Evolutionary conservation across 2,329 filamentous ascomycete species (phyloP).

Genomic region (Byssoonygena ceratinophila): DNA sequence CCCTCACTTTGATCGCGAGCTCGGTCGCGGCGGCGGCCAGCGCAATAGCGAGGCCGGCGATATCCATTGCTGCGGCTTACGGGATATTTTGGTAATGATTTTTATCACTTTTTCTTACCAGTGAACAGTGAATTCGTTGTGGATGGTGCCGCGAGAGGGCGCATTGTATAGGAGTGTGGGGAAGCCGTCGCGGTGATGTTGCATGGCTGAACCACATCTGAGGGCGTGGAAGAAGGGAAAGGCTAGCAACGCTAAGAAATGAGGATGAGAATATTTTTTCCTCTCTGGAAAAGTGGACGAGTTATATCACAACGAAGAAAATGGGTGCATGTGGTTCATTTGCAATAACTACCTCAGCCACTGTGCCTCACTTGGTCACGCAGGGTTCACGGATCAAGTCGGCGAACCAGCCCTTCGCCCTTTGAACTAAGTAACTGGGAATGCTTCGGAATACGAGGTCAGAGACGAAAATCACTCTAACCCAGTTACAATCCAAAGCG

Average conservation of each 20-base stretch:
- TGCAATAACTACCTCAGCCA: too few relatives aligned
- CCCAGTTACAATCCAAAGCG: neutral
- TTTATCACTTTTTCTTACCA: neutral
- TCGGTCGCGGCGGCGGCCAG: neutral
- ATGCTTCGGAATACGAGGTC: neutral
- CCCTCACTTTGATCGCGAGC: constrained; percentile 3
- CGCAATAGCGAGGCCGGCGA: constrained; percentile 5
- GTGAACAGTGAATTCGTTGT: neutral
- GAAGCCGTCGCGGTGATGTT: neutral
- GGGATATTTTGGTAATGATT: neutral
- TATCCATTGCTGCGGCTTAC: constrained; percentile 6
- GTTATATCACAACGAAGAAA: neutral
- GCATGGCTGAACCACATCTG: neutral
- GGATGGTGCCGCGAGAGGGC: neutral
- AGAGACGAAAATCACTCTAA: neutral
- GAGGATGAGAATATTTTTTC: too few relatives aligned
- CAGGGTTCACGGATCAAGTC: neutral
- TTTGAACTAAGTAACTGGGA: neutral
- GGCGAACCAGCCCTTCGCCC: neutral
- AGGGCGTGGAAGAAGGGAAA: neutral
- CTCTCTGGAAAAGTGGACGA: neutral
- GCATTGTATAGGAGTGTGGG: constrained; percentile 4
- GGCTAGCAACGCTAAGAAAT: neutral
- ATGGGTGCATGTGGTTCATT: too few relatives aligned
- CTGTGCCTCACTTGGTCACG: neutral